Evolutionary conservation across 1,139 yeast species (phyloP).

Genomic region (Hansenula lynferdii): DNA sequence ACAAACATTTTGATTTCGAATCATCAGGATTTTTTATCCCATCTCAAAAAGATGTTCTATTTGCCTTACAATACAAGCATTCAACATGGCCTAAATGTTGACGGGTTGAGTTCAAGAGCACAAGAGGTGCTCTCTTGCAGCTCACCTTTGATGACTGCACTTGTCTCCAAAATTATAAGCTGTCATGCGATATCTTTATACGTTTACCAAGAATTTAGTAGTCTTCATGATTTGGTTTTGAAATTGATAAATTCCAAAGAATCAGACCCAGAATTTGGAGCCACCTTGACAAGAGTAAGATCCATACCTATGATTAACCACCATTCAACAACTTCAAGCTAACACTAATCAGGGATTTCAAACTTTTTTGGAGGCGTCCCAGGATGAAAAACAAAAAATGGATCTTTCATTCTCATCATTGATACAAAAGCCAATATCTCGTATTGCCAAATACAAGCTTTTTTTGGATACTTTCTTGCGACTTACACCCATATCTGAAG

Average conservation of each 20-base stretch:
- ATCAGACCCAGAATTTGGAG: constrained; percentile 24
- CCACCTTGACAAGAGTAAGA: constrained; percentile 13
- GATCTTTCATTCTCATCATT: constrained; percentile 48
- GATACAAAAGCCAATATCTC: constrained; percentile 47
- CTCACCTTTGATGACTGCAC: constrained; percentile 21
- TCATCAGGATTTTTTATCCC: constrained; percentile 21
- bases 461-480: constrained; percentile 38
- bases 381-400: constrained; percentile 28
- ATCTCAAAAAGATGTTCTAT: constrained; percentile 18
- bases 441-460: constrained; percentile 47
- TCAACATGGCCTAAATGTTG: background rate
- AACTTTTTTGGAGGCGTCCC: constrained; percentile 39
- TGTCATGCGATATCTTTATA: constrained; percentile 28
- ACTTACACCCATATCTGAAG: constrained; percentile 18
- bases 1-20: constrained; percentile 19
- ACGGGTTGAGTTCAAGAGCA: background rate
- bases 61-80: constrained; percentile 9
- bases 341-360: constrained; percentile 38
- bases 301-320: background rate
- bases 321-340: too few species aligned
- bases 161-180: constrained; percentile 27
- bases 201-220: constrained; percentile 39
- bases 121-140: constrained; percentile 5
- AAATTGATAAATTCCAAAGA: constrained; percentile 29
- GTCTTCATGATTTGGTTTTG: constrained; percentile 36